phyloP scores from a whole-genome alignment of 805 yeast genomes.

The Saturnispora hagleri region DNA sequence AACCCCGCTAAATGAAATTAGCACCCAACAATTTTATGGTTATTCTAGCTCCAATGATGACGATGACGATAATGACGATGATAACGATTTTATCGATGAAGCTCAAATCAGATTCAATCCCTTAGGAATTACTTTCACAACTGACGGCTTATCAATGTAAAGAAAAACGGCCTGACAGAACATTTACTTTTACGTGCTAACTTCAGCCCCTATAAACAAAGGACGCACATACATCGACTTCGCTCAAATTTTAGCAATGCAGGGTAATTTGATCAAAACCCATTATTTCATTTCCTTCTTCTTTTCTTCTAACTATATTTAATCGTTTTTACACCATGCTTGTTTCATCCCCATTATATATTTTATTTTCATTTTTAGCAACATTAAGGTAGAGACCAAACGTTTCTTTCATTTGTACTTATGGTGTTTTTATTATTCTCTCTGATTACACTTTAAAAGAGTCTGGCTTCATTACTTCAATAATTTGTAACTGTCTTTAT shows the following conservation, averaged over 20 bases:
- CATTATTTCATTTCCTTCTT: not conserved
- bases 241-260: not conserved
- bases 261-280: not conserved
- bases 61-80: conserved; percentile 11
- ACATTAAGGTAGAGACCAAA: not conserved
- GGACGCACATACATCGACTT: not conserved
- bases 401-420: not conserved
- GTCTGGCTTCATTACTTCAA: not conserved
- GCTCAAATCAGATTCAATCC: conserved; percentile 12
- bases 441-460: not conserved
- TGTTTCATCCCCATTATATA: not conserved
- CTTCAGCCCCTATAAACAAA: not conserved
- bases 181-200: not conserved
- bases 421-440: no score
- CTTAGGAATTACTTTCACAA: conserved; percentile 12
- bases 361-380: not conserved
- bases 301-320: not conserved
- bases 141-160: not conserved
- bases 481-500: not conserved
- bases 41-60: conserved; percentile 16
- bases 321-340: not conserved
- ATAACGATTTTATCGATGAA: conserved; percentile 12
- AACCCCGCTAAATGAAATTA: conserved; percentile 2
- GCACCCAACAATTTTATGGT: conserved; percentile 18
- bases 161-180: not conserved